Percentiles rank a stretch among this genome's conserved stretches.
Evolutionary conservation across 345 rosid species (phyloP).

Genomic region (Citrus maxima): DNA sequence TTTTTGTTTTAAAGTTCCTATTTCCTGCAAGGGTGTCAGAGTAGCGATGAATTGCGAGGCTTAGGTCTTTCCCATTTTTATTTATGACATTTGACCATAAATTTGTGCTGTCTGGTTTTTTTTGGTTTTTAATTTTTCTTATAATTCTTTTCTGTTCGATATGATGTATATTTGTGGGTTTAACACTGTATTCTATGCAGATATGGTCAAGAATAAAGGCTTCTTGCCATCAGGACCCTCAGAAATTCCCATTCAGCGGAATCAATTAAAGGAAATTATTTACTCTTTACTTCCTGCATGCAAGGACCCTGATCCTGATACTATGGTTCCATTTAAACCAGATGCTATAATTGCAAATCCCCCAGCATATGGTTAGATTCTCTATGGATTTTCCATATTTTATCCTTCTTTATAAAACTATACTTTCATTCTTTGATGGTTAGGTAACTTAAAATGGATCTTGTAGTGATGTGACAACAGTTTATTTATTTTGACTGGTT

Average conservation of each 20-base stretch:
- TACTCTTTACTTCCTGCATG: conserved; percentile 53
- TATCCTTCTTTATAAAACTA: neutral
- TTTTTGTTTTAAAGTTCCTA: neutral
- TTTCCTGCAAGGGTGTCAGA: neutral
- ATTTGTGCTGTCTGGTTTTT: neutral
- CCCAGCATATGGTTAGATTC: conserved; percentile 49
- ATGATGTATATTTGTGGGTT: neutral
- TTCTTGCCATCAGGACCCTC: conserved; percentile 59
- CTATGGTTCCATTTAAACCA: conserved; percentile 29
- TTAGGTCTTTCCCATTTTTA: neutral
- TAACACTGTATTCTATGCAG: conserved; percentile 23
- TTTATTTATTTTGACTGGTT: neutral
- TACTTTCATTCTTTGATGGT: neutral
- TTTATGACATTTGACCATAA: neutral
- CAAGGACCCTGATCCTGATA: conserved; percentile 37
- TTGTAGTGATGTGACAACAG: neutral
- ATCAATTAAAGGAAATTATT: conserved; percentile 45
- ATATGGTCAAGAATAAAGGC: conserved; percentile 68
- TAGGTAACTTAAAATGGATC: neutral
- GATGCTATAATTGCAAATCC: conserved; percentile 64
- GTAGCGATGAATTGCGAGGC: neutral
- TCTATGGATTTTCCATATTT: neutral
- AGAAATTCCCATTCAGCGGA: conserved; percentile 50
- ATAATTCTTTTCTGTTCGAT: neutral
- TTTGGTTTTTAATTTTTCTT: neutral